A percentile compares a stretch with the other conserved stretches of the same genome.
These are phyloP conservation scores for Schizothecium vesticola DNA, from an alignment of 495 filamentous ascomycete species.

Conservation along the genomic window DNA sequence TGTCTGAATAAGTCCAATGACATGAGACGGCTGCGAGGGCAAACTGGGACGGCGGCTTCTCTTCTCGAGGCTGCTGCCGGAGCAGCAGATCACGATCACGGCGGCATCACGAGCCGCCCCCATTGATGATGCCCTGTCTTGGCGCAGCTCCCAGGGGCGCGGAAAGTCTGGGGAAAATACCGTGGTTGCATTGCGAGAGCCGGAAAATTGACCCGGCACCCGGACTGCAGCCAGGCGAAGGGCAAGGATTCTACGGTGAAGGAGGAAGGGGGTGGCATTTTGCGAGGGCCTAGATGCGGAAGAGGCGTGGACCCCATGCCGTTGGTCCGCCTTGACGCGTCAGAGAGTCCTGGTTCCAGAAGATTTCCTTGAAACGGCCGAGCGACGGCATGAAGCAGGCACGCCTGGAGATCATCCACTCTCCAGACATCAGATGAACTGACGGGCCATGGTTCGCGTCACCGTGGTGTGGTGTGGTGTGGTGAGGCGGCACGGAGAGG, in stretches of 20 bases:
- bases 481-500: neutral
- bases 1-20: slow-evolving; percentile 20
- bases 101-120: slow-evolving; percentile 13
- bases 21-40: slow-evolving; percentile 16
- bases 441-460: neutral
- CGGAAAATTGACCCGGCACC: slow-evolving; percentile 27
- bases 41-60: neutral
- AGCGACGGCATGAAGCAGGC: slow-evolving; percentile 21
- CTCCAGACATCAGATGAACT: slow-evolving; percentile 8
- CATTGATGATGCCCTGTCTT: slow-evolving; percentile 8
- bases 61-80: slow-evolving; percentile 1
- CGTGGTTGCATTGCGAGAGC: slow-evolving; percentile 16
- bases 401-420: slow-evolving; percentile 4
- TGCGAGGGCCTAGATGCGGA: slow-evolving; percentile 2
- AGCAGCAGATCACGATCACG: neutral
- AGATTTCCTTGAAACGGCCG: slow-evolving; percentile 30
- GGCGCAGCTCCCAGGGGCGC: slow-evolving; percentile 22
- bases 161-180: slow-evolving; percentile 34
- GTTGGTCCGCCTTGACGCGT: slow-evolving; percentile 10
- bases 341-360: slow-evolving; percentile 25
- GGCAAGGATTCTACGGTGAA: neutral
- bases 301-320: slow-evolving; percentile 4
- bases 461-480: neutral
- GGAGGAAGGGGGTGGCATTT: slow-evolving; percentile 1
- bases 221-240: slow-evolving; percentile 10